phyloP scores from a whole-genome alignment of 371 early-diverging fungal genomes.

The Dinochytrium kinnereticum region DNA sequence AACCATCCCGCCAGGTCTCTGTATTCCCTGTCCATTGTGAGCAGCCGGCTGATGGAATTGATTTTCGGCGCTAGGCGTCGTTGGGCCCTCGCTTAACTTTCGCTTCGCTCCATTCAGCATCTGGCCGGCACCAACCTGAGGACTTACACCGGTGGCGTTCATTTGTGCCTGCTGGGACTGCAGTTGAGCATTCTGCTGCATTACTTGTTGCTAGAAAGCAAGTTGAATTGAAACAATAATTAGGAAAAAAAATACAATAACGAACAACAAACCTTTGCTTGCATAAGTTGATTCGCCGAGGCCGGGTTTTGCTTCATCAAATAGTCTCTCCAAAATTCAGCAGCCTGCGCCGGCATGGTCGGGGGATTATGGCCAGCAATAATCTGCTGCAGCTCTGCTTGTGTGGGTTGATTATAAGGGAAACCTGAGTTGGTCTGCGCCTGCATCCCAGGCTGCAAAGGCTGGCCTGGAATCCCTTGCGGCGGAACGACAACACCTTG shows the following conservation, averaged over 20 bases:
- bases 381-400: constrained; percentile 1
- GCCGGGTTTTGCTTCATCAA: neutral
- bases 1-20: neutral
- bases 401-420: neutral
- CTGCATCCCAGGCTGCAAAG: constrained; percentile 4
- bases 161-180: constrained; percentile 8
- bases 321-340: constrained; percentile 18
- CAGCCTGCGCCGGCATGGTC: constrained; percentile 10
- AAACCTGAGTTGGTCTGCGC: neutral
- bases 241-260: neutral
- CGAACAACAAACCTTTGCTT: neutral
- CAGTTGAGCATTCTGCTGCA: neutral
- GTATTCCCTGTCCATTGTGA: neutral
- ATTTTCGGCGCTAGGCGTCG: neutral
- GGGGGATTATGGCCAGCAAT: constrained; percentile 3
- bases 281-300: neutral
- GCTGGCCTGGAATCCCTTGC: neutral
- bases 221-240: neutral
- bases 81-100: constrained; percentile 8
- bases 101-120: constrained; percentile 9
- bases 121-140: constrained; percentile 6
- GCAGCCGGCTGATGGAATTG: neutral
- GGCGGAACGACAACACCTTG: neutral
- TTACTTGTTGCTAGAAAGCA: neutral
- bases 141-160: neutral